Evolutionary conservation across 257 asterid species (phyloP).

Genomic region (Solanum piurae): DNA sequence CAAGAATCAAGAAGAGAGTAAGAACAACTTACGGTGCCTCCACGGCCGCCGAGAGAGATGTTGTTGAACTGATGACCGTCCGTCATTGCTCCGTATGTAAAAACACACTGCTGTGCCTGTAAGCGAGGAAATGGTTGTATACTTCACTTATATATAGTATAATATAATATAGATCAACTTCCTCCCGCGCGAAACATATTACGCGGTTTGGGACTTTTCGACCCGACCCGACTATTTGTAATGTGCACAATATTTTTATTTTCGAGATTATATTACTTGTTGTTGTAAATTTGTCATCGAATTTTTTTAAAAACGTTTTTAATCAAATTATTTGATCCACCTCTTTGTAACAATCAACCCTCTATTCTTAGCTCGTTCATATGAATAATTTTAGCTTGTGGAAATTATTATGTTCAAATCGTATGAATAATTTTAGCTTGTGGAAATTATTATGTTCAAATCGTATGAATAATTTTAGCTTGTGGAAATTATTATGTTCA

Average conservation of each 20-base stretch:
- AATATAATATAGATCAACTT: neutral
- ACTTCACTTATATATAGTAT: neutral
- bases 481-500: too few relatives aligned
- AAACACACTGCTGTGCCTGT: neutral
- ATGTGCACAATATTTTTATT: neutral
- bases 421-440: too few relatives aligned
- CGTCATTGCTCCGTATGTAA: constrained; percentile 32
- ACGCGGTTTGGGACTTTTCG: neutral
- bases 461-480: too few relatives aligned
- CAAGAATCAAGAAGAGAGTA: neutral
- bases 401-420: neutral
- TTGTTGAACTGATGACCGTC: constrained; percentile 75
- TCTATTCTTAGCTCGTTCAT: neutral
- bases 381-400: too few relatives aligned
- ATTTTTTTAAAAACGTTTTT: neutral
- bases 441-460: too few relatives aligned
- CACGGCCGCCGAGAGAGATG: constrained; percentile 86
- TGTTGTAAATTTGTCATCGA: neutral
- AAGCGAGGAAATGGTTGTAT: neutral
- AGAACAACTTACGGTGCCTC: constrained; percentile 59
- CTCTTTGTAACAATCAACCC: neutral
- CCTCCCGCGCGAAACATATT: neutral
- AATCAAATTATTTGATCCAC: neutral
- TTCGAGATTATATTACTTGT: neutral
- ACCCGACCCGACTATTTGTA: neutral